Percentiles rank a stretch among this genome's conserved stretches.
Conservation (phyloP, 495 filamentous ascomycete species). For the Talaromyces thailandensis region DNA sequence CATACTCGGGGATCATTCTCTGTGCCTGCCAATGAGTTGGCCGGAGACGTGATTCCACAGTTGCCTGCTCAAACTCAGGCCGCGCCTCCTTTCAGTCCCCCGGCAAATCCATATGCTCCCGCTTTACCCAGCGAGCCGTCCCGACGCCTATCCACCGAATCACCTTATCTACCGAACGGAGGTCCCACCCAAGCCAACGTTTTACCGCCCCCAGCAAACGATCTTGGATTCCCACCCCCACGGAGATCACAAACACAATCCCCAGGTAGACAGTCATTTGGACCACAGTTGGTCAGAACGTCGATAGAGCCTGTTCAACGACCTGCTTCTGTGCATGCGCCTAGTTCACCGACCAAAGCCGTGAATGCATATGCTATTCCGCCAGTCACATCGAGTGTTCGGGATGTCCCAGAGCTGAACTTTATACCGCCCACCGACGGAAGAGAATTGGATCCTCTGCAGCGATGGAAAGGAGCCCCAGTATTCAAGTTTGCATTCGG, state of each 20-base stretch:
- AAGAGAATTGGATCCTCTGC: constrained; percentile 65
- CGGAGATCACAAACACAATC: constrained; percentile 81
- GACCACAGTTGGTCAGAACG: constrained; percentile 34
- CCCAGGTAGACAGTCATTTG: constrained; percentile 50
- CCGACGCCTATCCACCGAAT: background rate
- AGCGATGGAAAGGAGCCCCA: constrained; percentile 84
- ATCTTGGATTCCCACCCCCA: constrained; percentile 40
- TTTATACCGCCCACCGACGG: constrained; percentile 67
- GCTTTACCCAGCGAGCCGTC: background rate
- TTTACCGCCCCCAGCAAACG: constrained; percentile 14
- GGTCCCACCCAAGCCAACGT: constrained; percentile 5
- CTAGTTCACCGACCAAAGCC: constrained; percentile 38
- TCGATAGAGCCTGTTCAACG: constrained; percentile 48
- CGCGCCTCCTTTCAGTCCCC: background rate
- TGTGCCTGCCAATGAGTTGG: background rate
- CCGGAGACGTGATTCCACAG: background rate
- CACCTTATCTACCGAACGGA: background rate
- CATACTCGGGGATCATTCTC: background rate
- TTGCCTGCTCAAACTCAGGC: background rate
- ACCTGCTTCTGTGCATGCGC: constrained; percentile 59
- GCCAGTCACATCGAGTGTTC: constrained; percentile 17
- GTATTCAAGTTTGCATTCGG: constrained; percentile 84
- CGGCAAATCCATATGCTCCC: constrained; percentile 7
- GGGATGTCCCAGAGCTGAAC: constrained; percentile 35
- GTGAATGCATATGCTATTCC: constrained; percentile 25